These are phyloP conservation scores for Atkinsonella hypoxylon DNA, from an alignment of 2,329 filamentous ascomycete genomes.

Conservation along the genomic window DNA sequence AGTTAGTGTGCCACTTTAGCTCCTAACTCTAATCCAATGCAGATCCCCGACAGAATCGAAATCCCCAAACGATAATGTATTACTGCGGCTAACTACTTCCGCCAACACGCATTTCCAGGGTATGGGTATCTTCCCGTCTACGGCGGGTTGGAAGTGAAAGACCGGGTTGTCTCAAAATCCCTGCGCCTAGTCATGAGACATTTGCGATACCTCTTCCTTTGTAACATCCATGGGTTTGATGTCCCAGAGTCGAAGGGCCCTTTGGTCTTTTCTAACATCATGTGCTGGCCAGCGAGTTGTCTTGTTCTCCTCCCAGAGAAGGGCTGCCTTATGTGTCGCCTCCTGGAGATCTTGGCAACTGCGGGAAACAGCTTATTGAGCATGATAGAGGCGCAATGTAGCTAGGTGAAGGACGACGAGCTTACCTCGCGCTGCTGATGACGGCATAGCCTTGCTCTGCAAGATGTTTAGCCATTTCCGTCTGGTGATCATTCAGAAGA, in stretches of 20 bases:
- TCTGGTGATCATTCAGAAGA: slow-evolving; percentile 83
- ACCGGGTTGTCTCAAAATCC: slow-evolving; percentile 9
- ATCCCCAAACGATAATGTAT: too few relatives aligned
- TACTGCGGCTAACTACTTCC: too few relatives aligned
- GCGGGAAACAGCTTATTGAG: background rate
- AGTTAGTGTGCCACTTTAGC: background rate
- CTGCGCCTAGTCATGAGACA: slow-evolving; percentile 26
- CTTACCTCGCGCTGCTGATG: slow-evolving; percentile 54
- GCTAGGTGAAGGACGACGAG: background rate
- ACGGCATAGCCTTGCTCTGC: slow-evolving; percentile 64
- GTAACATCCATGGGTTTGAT: slow-evolving; percentile 20
- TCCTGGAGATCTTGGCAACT: slow-evolving; percentile 22
- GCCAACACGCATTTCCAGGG: too few relatives aligned
- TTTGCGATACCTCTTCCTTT: slow-evolving; percentile 24
- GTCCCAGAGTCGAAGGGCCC: slow-evolving; percentile 22
- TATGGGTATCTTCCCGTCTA: background rate
- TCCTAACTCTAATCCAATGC: background rate
- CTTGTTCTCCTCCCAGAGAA: slow-evolving; percentile 24
- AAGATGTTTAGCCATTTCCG: slow-evolving; percentile 70
- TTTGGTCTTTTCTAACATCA: slow-evolving; percentile 7
- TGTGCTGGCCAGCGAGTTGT: slow-evolving; percentile 23
- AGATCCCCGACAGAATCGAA: background rate
- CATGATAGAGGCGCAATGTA: background rate
- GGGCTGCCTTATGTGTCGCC: slow-evolving; percentile 25
- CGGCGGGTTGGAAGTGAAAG: background rate